phyloP scores from a whole-genome alignment of 768 basidiomycete genomes.

The Tubosaeta sp. region DNA sequence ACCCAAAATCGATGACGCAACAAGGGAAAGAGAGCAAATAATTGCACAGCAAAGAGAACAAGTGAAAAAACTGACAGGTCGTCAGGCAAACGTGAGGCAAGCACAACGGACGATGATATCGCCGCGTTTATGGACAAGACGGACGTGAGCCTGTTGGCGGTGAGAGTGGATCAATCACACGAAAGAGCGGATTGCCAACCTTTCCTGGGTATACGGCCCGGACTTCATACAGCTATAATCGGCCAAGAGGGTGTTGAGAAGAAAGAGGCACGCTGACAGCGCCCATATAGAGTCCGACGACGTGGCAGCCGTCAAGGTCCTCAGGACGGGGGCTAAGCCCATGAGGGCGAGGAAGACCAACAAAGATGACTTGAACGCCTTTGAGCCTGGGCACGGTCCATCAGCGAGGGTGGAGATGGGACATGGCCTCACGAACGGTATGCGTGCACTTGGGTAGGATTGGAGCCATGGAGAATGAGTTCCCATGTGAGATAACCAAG shows the following conservation, averaged over 20 bases:
- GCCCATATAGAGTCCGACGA: conserved; percentile 98
- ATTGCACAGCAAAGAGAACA: conserved; percentile 75
- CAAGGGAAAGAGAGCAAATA: conserved; percentile 82
- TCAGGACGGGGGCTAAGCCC: conserved; percentile 85
- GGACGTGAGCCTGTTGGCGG: conserved; percentile 60
- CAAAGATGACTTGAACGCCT: conserved; percentile 73
- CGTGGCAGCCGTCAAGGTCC: conserved; percentile 90
- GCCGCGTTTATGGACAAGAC: conserved; percentile 89
- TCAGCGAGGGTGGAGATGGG: conserved; percentile 8
- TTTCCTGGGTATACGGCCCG: conserved; percentile 49
- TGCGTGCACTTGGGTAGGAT: conserved; percentile 22
- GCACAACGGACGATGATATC: conserved; percentile 86
- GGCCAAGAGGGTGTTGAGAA: conserved; percentile 75
- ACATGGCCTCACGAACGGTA: conserved; percentile 23
- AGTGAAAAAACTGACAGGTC: conserved; percentile 88
- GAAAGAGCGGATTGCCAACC: conserved; percentile 39
- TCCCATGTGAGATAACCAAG: conserved; percentile 64
- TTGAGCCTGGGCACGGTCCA: conserved; percentile 47
- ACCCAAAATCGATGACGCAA: conserved; percentile 73
- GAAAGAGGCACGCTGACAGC: conserved; percentile 78
- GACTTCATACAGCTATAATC: conserved; percentile 64
- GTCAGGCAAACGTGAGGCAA: conserved; percentile 83
- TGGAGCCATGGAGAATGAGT: conserved; percentile 37
- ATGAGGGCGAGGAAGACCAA: conserved; percentile 86
- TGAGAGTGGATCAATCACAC: conserved; percentile 20